These are phyloP conservation scores for Myxozyma kluyveri DNA, from an alignment of 805 yeast species.

Conservation along the genomic window DNA sequence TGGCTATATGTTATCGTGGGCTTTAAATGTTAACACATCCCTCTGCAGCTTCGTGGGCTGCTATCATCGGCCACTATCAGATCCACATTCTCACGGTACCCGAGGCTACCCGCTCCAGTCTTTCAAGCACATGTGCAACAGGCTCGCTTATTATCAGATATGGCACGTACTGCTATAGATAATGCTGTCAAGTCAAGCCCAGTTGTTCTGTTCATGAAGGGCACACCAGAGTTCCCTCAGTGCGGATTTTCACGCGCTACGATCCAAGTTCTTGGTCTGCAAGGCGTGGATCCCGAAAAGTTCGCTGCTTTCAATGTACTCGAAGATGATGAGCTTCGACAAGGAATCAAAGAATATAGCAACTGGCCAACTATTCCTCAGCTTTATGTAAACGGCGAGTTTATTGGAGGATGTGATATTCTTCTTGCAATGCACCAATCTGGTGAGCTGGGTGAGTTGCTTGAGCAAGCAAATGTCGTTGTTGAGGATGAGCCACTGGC, in stretches of 20 bases:
- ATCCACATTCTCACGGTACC: slow-evolving; percentile 3
- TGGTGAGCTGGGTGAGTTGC: slow-evolving; percentile 85
- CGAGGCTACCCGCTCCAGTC: slow-evolving; percentile 11
- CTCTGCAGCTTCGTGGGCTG: slow-evolving; percentile 11
- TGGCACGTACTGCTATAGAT: slow-evolving; percentile 79
- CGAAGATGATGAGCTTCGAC: slow-evolving; percentile 90
- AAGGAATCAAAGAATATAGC: slow-evolving; percentile 91
- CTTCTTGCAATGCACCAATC: slow-evolving; percentile 82
- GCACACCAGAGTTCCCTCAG: slow-evolving; percentile 95
- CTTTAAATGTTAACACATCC: too few species aligned
- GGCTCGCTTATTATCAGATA: slow-evolving; percentile 62
- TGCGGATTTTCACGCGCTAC: slow-evolving; percentile 98
- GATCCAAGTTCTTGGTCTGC: slow-evolving; percentile 87
- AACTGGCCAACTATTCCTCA: slow-evolving; percentile 99
- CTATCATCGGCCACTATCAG: slow-evolving; percentile 10
- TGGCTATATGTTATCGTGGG: background rate
- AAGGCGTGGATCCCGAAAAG: slow-evolving; percentile 94
- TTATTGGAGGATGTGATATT: slow-evolving; percentile 97
- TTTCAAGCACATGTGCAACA: slow-evolving; percentile 19
- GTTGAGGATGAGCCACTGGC: slow-evolving; percentile 3
- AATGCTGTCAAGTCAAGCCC: slow-evolving; percentile 85
- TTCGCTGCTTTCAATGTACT: slow-evolving; percentile 96
- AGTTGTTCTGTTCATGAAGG: slow-evolving; percentile 96
- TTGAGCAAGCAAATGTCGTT: slow-evolving; percentile 46
- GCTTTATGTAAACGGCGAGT: slow-evolving; percentile 80